Conservation (phyloP, 2,329 filamentous ascomycete species). For the Passalora sequoiae region DNA sequence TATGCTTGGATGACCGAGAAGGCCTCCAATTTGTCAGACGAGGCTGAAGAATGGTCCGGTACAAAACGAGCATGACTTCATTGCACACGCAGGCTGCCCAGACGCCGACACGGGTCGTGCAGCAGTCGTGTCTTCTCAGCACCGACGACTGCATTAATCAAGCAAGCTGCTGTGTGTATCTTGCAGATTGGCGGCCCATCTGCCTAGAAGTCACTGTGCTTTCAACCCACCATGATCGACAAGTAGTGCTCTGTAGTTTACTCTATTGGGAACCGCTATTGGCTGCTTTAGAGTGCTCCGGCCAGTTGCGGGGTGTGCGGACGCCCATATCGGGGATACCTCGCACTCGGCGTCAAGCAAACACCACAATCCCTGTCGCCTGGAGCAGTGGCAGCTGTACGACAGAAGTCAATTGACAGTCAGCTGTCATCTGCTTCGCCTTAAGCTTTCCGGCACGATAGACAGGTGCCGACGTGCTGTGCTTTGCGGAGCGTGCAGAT, state of each 20-base stretch:
- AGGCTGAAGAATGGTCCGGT: background rate
- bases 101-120: background rate
- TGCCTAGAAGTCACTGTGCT: background rate
- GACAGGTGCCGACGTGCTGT: too few species aligned
- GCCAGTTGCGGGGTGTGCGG: conserved; percentile 6
- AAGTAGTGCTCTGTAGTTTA: background rate
- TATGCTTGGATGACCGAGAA: too few species aligned
- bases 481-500: too few species aligned
- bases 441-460: too few species aligned
- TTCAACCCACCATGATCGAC: background rate
- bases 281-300: background rate
- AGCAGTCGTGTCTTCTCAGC: background rate
- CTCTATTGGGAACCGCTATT: background rate
- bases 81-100: conserved; percentile 1
- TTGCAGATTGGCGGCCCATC: conserved; percentile 1
- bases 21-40: conserved; percentile 6
- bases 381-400: too few species aligned
- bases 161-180: conserved; percentile 4
- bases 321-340: too few species aligned
- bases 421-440: too few species aligned
- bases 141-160: background rate
- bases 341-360: too few species aligned
- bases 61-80: conserved; percentile 6
- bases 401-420: too few species aligned
- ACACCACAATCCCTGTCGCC: too few species aligned